These are phyloP conservation scores for Cercis canadensis DNA, from an alignment of 306 rosid genomes.

Conservation along the genomic window DNA sequence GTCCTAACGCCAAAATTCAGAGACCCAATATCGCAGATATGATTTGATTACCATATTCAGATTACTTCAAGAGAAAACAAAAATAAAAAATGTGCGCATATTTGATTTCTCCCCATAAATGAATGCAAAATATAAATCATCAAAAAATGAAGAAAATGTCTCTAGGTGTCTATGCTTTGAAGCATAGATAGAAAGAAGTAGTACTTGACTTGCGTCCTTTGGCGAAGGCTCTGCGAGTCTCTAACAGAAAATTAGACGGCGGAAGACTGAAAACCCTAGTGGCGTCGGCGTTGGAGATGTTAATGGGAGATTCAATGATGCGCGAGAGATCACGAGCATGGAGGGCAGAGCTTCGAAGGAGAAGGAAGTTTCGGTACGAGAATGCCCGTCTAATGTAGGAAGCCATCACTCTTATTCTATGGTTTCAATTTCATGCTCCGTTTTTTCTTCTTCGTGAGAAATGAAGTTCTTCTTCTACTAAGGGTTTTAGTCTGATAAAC, in stretches of 20 bases:
- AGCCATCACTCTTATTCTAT: slow-evolving; percentile 48
- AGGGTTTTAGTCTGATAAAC: neutral
- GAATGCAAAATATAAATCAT: neutral
- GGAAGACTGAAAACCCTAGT: slow-evolving; percentile 43
- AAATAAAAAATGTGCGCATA: neutral
- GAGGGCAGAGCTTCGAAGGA: slow-evolving; percentile 49
- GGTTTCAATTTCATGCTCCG: too few species aligned
- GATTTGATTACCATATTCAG: neutral
- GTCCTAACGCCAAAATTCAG: slow-evolving; percentile 1
- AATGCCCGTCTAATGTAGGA: slow-evolving; percentile 60
- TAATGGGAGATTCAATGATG: slow-evolving; percentile 22
- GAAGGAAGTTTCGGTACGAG: slow-evolving; percentile 51
- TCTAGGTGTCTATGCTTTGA: neutral
- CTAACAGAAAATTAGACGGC: slow-evolving; percentile 44
- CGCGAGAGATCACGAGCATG: slow-evolving; percentile 32
- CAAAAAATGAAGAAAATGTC: slow-evolving; percentile 8
- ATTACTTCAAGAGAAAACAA: neutral
- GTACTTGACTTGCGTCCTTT: slow-evolving; percentile 87
- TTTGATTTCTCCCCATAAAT: neutral
- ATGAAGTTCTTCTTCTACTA: neutral
- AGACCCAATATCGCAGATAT: neutral
- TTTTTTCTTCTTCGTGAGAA: neutral
- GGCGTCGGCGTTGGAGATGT: slow-evolving; percentile 25
- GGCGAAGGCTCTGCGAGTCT: slow-evolving; percentile 83
- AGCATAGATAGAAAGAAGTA: slow-evolving; percentile 23